Base-by-base conservation (phyloP, 139 green algal genomes). In the Picochlorum costavermella region DNA sequence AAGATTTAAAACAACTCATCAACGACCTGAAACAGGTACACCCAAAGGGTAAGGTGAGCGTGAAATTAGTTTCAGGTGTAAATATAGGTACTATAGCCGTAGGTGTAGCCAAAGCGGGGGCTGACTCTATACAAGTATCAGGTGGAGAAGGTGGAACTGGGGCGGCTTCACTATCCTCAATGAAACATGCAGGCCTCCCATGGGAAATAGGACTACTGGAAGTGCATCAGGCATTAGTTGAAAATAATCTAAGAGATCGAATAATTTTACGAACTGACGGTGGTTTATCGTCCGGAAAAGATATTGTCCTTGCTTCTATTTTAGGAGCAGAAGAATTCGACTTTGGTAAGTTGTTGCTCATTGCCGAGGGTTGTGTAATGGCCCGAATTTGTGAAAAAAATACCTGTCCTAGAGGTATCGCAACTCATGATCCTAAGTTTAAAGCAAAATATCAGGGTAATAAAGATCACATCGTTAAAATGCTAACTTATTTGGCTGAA, bases 321-420 rank as follows among this genome's bases (percentile, higher is more conserved):
- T 77, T 98, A 64, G 93, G 93, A 43, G 92, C 75, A 0, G 93
- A 99, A 69, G 93, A 99, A 87, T 99, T 84, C 67, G 93, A 93
- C 48, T 96, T 96, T 55, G 93, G 93, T 71, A 98, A 91, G 0
- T 82, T 96, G 1, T 33, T 25, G 17, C 98, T 99, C 93, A 98
- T 99, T 60, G 93, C 93, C 50, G 94, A 87, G 11, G 79, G 93
- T 69, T 99, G 93, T 86, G 96, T 99, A 83, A 99, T 99, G 93
- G 93, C 93, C 16, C 87, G 93, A 58, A 91, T 99, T 28, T 99
- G 93, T 80, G 93, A 99, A 83, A 99, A 93, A 72, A 99, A 99
- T 88, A 99, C 98, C 85, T 99, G 93, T 88, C 93, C 93, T 31
- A 93, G 98, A 26, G 93, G 93, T 26, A 93, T 99, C 16, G 93